phyloP scores from a whole-genome alignment of 257 asterid genomes.

The Penstemon eatonii region DNA sequence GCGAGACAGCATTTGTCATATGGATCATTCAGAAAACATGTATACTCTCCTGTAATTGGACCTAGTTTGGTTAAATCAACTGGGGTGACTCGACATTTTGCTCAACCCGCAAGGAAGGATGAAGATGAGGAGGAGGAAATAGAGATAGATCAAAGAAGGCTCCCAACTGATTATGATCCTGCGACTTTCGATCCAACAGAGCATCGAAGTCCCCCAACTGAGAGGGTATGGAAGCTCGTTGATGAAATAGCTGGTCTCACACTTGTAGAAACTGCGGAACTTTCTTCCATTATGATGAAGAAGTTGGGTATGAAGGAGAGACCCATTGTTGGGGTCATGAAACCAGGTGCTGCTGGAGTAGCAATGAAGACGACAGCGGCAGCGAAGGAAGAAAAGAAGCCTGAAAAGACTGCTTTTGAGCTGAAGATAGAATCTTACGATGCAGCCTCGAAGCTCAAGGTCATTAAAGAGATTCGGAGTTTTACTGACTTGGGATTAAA shows the following conservation, averaged over 20 bases:
- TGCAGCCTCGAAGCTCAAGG: constrained; percentile 71
- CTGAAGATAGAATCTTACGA: constrained; percentile 73
- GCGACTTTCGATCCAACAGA: constrained; percentile 73
- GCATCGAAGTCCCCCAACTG: constrained; percentile 81
- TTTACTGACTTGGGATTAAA: constrained; percentile 45
- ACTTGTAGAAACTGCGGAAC: constrained; percentile 60
- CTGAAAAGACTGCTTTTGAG: constrained; percentile 74
- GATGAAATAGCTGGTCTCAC: constrained; percentile 77
- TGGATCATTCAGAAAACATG: constrained; percentile 35
- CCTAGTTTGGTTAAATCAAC: constrained; percentile 32
- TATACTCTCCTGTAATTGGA: constrained; percentile 27
- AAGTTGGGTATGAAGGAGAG: constrained; percentile 46
- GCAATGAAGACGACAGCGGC: constrained; percentile 32
- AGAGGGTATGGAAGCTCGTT: constrained; percentile 78
- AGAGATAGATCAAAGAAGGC: constrained; percentile 74
- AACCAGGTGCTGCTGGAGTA: constrained; percentile 59
- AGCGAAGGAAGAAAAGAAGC: constrained; percentile 57
- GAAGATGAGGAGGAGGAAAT: constrained; percentile 64
- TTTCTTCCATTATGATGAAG: constrained; percentile 52
- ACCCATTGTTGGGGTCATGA: constrained; percentile 51
- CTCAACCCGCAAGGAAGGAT: constrained; percentile 57
- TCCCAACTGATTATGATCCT: constrained; percentile 85
- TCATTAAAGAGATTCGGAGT: constrained; percentile 48
- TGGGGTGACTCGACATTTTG: constrained; percentile 41
- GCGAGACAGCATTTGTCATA: constrained; percentile 44